Evolutionary conservation across 768 basidiomycete genomes (phyloP).

Genomic region (Phlebiopsis gigantea): DNA sequence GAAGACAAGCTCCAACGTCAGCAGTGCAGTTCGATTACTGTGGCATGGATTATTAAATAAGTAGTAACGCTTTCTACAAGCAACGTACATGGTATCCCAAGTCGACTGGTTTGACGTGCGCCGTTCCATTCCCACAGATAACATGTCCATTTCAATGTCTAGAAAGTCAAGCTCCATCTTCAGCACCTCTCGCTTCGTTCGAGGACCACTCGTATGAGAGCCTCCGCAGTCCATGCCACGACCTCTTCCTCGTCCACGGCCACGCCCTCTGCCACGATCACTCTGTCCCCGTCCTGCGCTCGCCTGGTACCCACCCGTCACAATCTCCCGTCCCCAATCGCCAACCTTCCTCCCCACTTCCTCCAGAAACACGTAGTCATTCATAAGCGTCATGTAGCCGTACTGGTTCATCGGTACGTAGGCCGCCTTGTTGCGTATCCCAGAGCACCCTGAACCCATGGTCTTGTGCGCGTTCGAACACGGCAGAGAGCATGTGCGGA

Average conservation of each 20-base stretch:
- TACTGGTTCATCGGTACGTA: slow-evolving; percentile 83
- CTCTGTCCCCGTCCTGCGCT: slow-evolving; percentile 16
- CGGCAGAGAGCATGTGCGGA: slow-evolving; percentile 65
- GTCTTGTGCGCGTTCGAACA: slow-evolving; percentile 71
- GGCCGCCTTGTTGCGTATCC: slow-evolving; percentile 64
- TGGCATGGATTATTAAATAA: background rate
- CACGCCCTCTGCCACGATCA: slow-evolving; percentile 22
- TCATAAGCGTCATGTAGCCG: slow-evolving; percentile 82
- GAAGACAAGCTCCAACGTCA: slow-evolving; percentile 74
- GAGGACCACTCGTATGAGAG: slow-evolving; percentile 13
- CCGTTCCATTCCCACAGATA: slow-evolving; percentile 81
- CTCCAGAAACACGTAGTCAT: slow-evolving; percentile 85
- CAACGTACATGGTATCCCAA: slow-evolving; percentile 74
- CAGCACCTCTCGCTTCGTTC: slow-evolving; percentile 62
- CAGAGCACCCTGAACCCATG: slow-evolving; percentile 50
- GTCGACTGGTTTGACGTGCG: slow-evolving; percentile 73
- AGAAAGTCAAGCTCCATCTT: slow-evolving; percentile 60
- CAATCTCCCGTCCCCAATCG: slow-evolving; percentile 70
- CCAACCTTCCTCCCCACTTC: slow-evolving; percentile 71
- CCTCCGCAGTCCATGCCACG: slow-evolving; percentile 13
- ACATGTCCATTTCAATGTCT: slow-evolving; percentile 70
- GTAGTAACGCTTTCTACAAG: slow-evolving; percentile 9
- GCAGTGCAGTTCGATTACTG: slow-evolving; percentile 61
- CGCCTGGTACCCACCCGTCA: slow-evolving; percentile 50
- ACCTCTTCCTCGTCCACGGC: slow-evolving; percentile 27